Evolutionary conservation across 345 rosid species (phyloP).

Genomic region (Angophora floribunda): DNA sequence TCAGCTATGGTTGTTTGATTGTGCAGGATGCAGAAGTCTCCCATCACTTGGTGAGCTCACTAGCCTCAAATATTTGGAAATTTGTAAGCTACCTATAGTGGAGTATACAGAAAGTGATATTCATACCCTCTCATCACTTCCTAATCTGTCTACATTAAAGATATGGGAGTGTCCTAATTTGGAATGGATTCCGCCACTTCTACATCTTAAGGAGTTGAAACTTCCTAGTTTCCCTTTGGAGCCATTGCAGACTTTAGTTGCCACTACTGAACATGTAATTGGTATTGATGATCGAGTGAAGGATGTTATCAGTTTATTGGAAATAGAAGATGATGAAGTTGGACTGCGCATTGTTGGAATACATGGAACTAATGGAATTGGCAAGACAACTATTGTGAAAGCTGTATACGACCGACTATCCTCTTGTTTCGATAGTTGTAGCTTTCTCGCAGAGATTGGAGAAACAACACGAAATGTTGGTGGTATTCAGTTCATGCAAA

Average conservation of each 20-base stretch:
- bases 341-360: accelerated
- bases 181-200: accelerated
- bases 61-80: background rate
- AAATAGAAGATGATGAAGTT: accelerated
- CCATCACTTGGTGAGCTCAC: background rate
- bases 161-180: accelerated
- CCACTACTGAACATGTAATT: accelerated
- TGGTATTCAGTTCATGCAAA: background rate
- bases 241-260: accelerated
- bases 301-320: background rate
- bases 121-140: background rate
- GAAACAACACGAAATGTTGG: accelerated
- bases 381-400: background rate
- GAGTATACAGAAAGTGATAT: background rate
- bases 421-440: too few species aligned
- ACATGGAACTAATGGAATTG: accelerated
- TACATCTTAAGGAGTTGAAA: background rate
- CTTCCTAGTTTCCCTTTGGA: accelerated
- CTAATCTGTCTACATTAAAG: background rate
- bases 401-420: accelerated
- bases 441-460: accelerated
- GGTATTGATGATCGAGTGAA: background rate
- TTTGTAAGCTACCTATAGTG: accelerated
- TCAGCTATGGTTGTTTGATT: background rate
- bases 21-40: background rate